Base-by-base conservation (phyloP, 176 grass and related monocot species). In the Tillandsia leiboldiana region DNA sequence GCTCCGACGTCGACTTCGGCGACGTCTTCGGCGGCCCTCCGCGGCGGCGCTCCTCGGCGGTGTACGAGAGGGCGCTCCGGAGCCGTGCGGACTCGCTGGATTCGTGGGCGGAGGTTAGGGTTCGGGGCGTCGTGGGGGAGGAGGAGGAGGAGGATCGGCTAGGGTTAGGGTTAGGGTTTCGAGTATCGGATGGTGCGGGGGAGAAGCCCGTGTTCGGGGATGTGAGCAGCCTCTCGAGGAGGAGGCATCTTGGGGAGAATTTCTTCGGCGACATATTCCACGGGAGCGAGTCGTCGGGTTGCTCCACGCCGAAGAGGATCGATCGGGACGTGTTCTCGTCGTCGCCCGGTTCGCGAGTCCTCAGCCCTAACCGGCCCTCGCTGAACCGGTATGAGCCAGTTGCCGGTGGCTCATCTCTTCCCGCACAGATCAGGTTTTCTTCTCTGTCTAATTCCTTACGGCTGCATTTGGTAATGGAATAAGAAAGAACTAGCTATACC, bases 21-120 rank as follows among this genome's bases (percentile, higher is more conserved):
- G 89, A 99, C 56, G 89, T 99, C 48, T 93, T 99, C 77, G 89
- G 94, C 61, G 84, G 94, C 48, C 94, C 87, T 22, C 89, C 87
- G 1, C 56, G 77, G 47, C 89, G 87, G 12, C 79, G 81, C 59
- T 87, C 82, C 29, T 87, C 85, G 6, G 78, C 29, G 29, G 29
- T 83, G 51, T 81, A 85, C 62, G 89, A 90, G 50, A 47, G 49
- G 70, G 11, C 89, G 63, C 42, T 58, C 26, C 73, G 63, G 26
- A 28, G 65, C 74, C 63, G 51, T 15, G 73, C 62, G 1, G 83
- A 77, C 26, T 90, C 87, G 24, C n/a, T 68, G 24, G 94, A 93
- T 56, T 24, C 56, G 13, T 66, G 15, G 72, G 20, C 63, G 33
- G 6, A 3, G 33, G 33, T 42, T 42, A 42, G 33, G 33, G 33